These are phyloP conservation scores for Trametes sanguinea DNA, from an alignment of 768 basidiomycete species.

Conservation along the genomic window DNA sequence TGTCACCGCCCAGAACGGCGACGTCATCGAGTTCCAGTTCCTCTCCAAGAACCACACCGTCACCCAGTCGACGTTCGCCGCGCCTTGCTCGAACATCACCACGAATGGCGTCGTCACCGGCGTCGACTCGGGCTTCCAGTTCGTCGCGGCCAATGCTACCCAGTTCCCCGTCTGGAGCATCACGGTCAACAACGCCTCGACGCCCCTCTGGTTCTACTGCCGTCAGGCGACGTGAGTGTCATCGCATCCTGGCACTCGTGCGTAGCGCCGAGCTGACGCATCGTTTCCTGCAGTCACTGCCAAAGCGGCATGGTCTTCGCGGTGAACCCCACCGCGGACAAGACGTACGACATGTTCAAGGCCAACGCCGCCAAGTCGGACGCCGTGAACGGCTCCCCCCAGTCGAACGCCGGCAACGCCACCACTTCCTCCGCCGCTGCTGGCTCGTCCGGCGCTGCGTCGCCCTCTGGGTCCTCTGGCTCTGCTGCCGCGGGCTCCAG, in stretches of 20 bases:
- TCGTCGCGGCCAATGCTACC: conserved; percentile 36
- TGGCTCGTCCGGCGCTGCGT: conserved; percentile 1
- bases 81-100: conserved; percentile 48
- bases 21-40: conserved; percentile 56
- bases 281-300: conserved; percentile 45
- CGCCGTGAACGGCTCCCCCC: conserved; percentile 19
- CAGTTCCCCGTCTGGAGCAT: conserved; percentile 47
- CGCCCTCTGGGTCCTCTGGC: conserved; percentile 28
- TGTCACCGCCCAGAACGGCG: conserved; percentile 43
- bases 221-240: conserved; percentile 42
- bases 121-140: conserved; percentile 55
- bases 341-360: conserved; percentile 51
- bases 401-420: conserved; percentile 3
- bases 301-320: conserved; percentile 62
- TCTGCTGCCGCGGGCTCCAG: conserved; percentile 31
- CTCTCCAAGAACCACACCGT: conserved; percentile 47
- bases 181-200: conserved; percentile 45
- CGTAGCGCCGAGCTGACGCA: neutral
- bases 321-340: conserved; percentile 50
- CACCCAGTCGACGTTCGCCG: conserved; percentile 60
- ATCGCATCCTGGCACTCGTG: conserved; percentile 28
- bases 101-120: conserved; percentile 36
- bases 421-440: conserved; percentile 22
- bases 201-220: conserved; percentile 66
- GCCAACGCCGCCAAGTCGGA: conserved; percentile 4